Conservation (phyloP, 1,284 basidiomycete genomes). For the Sphagnurus paluster region DNA sequence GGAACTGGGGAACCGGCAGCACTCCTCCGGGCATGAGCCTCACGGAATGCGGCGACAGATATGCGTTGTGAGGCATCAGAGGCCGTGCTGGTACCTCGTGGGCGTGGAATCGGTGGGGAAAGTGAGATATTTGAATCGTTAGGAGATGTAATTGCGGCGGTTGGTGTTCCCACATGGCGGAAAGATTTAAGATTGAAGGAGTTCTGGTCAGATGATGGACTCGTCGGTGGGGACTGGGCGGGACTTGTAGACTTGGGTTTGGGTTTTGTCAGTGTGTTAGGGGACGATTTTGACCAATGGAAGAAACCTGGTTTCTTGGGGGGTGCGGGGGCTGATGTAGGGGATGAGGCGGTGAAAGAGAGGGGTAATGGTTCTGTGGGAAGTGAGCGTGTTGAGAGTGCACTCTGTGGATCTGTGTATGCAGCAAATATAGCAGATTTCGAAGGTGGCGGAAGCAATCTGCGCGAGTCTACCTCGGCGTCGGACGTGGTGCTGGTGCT, state of each 20-base stretch:
- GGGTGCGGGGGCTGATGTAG: conserved; percentile 23
- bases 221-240: conserved; percentile 24
- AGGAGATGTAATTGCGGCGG: conserved; percentile 26
- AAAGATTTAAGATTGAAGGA: conserved; percentile 67
- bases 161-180: conserved; percentile 53
- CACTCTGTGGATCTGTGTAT: conserved; percentile 45
- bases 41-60: conserved; percentile 75
- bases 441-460: conserved; percentile 50
- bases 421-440: conserved; percentile 57
- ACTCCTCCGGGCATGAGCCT: conserved; percentile 69
- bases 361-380: conserved; percentile 37
- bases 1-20: conserved; percentile 60
- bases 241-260: conserved; percentile 34
- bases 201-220: conserved; percentile 22
- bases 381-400: conserved; percentile 61
- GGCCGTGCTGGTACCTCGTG: conserved; percentile 56
- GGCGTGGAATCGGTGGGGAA: conserved; percentile 37
- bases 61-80: conserved; percentile 70
- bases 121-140: conserved; percentile 30
- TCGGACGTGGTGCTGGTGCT: conserved; percentile 32
- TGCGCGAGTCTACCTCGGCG: conserved; percentile 29
- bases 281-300: conserved; percentile 36
- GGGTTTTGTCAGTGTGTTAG: conserved; percentile 20
- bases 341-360: conserved; percentile 13
- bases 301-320: conserved; percentile 37